phyloP scores from a whole-genome alignment of 495 filamentous ascomycete genomes.

The Penicillium salamii region DNA sequence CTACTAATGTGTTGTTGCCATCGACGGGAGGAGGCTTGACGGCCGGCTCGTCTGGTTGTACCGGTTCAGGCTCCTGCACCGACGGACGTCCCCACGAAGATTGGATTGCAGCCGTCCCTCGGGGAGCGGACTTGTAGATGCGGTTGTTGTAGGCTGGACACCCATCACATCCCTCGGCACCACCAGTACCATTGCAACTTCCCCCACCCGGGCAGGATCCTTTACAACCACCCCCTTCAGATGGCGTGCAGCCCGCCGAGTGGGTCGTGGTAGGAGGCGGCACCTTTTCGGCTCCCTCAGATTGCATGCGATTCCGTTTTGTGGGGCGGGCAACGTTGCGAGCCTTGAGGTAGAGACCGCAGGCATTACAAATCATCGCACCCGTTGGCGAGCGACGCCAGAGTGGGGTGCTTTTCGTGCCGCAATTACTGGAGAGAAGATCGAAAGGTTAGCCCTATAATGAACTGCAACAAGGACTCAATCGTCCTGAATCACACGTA shows the following conservation, averaged over 20 bases:
- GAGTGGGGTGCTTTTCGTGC: constrained; percentile 86
- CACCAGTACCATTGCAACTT: constrained; percentile 93
- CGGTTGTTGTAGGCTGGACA: constrained; percentile 98
- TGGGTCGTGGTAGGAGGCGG: constrained; percentile 8
- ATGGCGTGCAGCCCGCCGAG: constrained; percentile 20
- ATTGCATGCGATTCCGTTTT: constrained; percentile 65
- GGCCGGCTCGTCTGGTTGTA: constrained; percentile 19
- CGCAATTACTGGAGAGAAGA: constrained; percentile 72
- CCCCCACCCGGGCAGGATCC: constrained; percentile 97
- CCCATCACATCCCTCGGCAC: constrained; percentile 91
- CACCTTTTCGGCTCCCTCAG: constrained; percentile 28
- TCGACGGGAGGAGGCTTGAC: constrained; percentile 22
- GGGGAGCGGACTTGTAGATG: constrained; percentile 72
- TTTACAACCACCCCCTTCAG: constrained; percentile 44
- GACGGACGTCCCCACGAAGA: constrained; percentile 32
- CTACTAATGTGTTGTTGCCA: constrained; percentile 75
- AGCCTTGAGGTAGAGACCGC: constrained; percentile 91
- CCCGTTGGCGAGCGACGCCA: constrained; percentile 93
- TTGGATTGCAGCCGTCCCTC: constrained; percentile 29
- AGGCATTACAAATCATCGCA: constrained; percentile 96
- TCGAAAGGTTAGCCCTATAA: constrained; percentile 19
- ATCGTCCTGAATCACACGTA: constrained; percentile 19
- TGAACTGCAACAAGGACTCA: not conserved
- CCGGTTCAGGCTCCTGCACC: constrained; percentile 20
- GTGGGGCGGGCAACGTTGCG: constrained; percentile 86